Conservation (phyloP, 495 filamentous ascomycete species). For the Margaritispora aquatica region DNA sequence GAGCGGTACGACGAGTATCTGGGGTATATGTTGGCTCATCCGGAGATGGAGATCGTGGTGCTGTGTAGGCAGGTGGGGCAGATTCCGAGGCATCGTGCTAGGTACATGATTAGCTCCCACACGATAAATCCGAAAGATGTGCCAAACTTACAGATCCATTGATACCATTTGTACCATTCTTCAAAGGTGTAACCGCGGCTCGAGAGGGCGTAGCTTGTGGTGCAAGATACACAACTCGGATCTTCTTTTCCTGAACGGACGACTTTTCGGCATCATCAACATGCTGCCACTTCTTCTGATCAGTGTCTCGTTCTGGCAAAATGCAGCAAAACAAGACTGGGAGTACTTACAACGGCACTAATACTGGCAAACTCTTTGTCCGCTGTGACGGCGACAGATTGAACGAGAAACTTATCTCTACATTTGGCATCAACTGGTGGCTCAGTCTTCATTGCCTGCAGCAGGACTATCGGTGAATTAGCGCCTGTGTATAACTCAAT, state of each 20-base stretch:
- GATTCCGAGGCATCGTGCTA: slow-evolving; percentile 30
- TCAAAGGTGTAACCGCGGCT: slow-evolving; percentile 30
- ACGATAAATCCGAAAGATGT: background rate
- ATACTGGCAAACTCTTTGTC: slow-evolving; percentile 79
- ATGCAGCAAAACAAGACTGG: background rate
- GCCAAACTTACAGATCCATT: slow-evolving; percentile 15
- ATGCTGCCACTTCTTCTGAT: slow-evolving; percentile 56
- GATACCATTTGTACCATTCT: slow-evolving; percentile 31
- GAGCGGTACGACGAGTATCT: slow-evolving; percentile 14
- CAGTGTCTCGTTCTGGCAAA: slow-evolving; percentile 4
- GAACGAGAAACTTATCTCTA: slow-evolving; percentile 97
- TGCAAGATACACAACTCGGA: slow-evolving; percentile 79
- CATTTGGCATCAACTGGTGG: slow-evolving; percentile 80
- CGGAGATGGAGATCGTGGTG: slow-evolving; percentile 39
- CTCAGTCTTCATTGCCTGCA: slow-evolving; percentile 97
- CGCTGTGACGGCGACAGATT: slow-evolving; percentile 77
- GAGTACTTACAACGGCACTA: slow-evolving; percentile 60
- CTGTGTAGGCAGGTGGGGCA: slow-evolving; percentile 47
- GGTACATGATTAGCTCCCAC: background rate
- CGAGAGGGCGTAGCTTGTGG: slow-evolving; percentile 36
- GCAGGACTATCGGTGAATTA: slow-evolving; percentile 55
- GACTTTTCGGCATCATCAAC: slow-evolving; percentile 73
- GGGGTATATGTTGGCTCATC: slow-evolving; percentile 31
- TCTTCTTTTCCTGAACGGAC: slow-evolving; percentile 85
- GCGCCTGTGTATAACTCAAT: background rate